phyloP scores from a whole-genome alignment of 2,329 filamentous ascomycete genomes.

The Claviceps paspali region DNA sequence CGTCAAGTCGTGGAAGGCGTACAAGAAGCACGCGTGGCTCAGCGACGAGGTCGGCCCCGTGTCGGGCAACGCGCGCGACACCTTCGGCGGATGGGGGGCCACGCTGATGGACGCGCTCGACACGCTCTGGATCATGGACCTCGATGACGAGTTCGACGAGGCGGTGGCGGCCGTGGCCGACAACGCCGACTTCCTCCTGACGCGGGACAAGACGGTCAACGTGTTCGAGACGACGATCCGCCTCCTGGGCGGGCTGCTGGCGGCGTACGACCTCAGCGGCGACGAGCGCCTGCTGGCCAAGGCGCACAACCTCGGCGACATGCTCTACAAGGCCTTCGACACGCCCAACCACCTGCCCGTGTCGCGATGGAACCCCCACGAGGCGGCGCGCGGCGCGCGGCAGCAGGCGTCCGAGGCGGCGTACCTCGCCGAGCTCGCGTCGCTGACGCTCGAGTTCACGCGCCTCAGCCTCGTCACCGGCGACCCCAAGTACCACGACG shows the following conservation, averaged over 20 bases:
- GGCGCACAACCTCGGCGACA: constrained; percentile 33
- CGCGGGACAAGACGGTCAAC: constrained; percentile 26
- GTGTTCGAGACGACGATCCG: constrained; percentile 40
- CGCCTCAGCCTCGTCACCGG: constrained; percentile 54
- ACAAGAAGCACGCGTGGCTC: constrained; percentile 36
- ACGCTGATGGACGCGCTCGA: constrained; percentile 46
- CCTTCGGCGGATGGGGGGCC: constrained; percentile 40
- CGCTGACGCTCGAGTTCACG: constrained; percentile 63
- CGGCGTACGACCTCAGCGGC: constrained; percentile 33
- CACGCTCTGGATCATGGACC: constrained; percentile 46
- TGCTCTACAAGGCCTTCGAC: constrained; percentile 37
- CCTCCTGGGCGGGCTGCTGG: constrained; percentile 35
- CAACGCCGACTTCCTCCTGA: constrained; percentile 35
- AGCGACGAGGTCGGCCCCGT: constrained; percentile 36
- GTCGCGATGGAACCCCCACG: constrained; percentile 16
- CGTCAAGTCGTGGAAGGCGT: constrained; percentile 31
- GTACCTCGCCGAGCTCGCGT: constrained; percentile 48
- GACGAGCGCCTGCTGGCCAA: constrained; percentile 29
- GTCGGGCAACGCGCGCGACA: constrained; percentile 28
- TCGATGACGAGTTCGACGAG: constrained; percentile 38
- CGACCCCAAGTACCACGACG: constrained; percentile 58
- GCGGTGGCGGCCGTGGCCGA: constrained; percentile 32
- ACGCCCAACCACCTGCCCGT: constrained; percentile 33
- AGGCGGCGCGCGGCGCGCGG: constrained; percentile 11
- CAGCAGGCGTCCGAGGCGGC: constrained; percentile 33